Evolutionary conservation across 306 rosid species (phyloP).

Genomic region (Pyrus pyrifolia): DNA sequence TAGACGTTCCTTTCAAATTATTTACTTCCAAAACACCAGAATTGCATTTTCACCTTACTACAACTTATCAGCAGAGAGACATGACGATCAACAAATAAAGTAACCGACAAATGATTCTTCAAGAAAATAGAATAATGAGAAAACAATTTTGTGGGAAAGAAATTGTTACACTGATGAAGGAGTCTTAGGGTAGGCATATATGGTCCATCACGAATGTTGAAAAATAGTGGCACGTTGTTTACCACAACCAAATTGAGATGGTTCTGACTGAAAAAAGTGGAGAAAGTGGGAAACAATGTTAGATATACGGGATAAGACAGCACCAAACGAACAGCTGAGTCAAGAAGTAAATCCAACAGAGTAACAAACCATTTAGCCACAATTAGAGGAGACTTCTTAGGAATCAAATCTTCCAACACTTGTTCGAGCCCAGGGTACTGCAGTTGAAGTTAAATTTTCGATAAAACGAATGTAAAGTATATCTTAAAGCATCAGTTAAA

Average conservation of each 20-base stretch:
- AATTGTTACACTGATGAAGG: conserved; percentile 82
- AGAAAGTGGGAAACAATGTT: background rate
- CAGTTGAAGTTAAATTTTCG: background rate
- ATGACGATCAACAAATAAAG: background rate
- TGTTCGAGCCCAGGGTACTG: conserved; percentile 98
- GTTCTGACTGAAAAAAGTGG: conserved; percentile 62
- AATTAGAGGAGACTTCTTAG: conserved; percentile 88
- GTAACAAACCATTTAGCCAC: conserved; percentile 75
- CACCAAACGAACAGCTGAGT: background rate
- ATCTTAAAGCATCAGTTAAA: background rate
- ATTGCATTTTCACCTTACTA: background rate
- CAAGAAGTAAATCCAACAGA: conserved; percentile 1
- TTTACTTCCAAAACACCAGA: background rate
- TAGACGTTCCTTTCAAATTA: background rate
- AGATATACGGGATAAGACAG: background rate
- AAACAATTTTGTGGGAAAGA: background rate
- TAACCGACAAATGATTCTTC: background rate
- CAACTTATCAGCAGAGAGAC: too few species aligned
- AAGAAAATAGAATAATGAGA: background rate
- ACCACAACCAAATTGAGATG: conserved; percentile 94
- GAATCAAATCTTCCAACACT: conserved; percentile 90
- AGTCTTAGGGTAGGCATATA: conserved; percentile 96
- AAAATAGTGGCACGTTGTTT: conserved; percentile 87
- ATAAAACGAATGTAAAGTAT: background rate
- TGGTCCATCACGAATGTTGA: conserved; percentile 94